Evolutionary conservation across 2,329 filamentous ascomycete genomes (phyloP), one percentile per base, ranked within the genome.

Genomic region (Diatrype stigma): DNA sequence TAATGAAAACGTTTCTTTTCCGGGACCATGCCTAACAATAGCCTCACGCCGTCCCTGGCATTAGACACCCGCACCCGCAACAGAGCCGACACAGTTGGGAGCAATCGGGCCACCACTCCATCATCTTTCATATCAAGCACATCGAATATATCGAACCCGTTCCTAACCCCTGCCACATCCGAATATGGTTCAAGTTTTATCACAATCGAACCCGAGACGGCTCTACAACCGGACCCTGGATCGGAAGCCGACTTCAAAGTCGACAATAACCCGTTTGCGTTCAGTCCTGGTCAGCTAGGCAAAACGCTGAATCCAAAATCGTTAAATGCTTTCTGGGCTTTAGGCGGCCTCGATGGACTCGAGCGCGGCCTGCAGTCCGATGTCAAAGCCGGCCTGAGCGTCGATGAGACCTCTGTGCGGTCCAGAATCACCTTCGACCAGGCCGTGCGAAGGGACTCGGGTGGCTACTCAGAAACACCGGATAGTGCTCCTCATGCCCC

Each of bases 291-390:
- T 5, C 86, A 90, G 52, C 70, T 92, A 60, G 84, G 82, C 57
- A 91, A 90, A 68, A 70, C 91, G 21, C 73, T 89, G 50, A 90
- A 90, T 54, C 87, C 87, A 0, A 91, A 91, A 69, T 90, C 79
- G 57, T 71, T 89, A 52, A 73, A 78, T 17, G 87, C 86, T 7
- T 89, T 89, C 56, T 79, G 84, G 59, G 85, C 86, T 2, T 67
- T 92, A 3, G 88, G 88, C 51, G 88, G 88, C 42, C 65, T 90
- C 10, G 69, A 71, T 17, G 88, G 88, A 3, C 67, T 92, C 37
- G 86, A 87, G 62, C 86, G 82, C 58, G 88, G 88, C 1, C 65
- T 91, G 10, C 76, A 86, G 53, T 82, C 86, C 1, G 75, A 89
- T 64, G 67, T 81, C 37, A 76, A 74, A 42, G 73, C 79, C 51